Percentiles rank a stretch among this genome's conserved stretches.
phyloP scores from a whole-genome alignment of 1,284 basidiomycete species.

The Irpex sp. region DNA sequence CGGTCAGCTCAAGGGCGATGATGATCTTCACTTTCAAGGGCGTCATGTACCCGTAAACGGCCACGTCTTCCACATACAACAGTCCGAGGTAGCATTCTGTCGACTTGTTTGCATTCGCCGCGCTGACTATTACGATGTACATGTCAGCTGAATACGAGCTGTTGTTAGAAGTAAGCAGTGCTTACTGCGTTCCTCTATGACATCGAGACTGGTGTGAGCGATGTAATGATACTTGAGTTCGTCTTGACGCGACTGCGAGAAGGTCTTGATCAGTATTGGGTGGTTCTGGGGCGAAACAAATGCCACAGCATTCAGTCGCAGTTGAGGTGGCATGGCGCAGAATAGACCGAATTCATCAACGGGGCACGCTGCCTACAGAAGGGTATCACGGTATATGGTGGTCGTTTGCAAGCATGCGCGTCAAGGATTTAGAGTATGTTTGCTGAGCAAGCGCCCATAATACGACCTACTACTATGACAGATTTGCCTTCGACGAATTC shows the following conservation, averaged over 20 bases:
- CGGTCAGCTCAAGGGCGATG: constrained; percentile 67
- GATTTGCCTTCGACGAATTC: too few relatives aligned
- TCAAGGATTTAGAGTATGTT: too few relatives aligned
- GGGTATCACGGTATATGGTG: too few relatives aligned
- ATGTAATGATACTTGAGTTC: constrained; percentile 80
- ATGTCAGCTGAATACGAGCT: background rate
- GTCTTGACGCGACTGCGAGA: constrained; percentile 49
- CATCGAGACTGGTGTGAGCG: constrained; percentile 74
- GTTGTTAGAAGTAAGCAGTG: background rate
- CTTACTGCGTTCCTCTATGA: constrained; percentile 67
- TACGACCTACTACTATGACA: too few relatives aligned
- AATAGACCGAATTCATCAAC: background rate
- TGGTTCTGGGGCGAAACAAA: constrained; percentile 78
- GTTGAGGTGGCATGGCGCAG: constrained; percentile 49
- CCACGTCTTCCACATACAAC: constrained; percentile 77
- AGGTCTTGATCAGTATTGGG: constrained; percentile 70
- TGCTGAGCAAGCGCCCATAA: too few relatives aligned
- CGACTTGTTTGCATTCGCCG: constrained; percentile 46
- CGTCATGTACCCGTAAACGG: constrained; percentile 80
- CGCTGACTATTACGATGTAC: constrained; percentile 33
- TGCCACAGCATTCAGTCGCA: constrained; percentile 70
- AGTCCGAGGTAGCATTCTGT: constrained; percentile 74
- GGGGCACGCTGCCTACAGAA: too few relatives aligned
- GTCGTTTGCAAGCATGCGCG: too few relatives aligned
- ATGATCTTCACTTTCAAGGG: constrained; percentile 78